Conservation (phyloP, 2,329 filamentous ascomycete genomes). For the Penicillium glabrum region DNA sequence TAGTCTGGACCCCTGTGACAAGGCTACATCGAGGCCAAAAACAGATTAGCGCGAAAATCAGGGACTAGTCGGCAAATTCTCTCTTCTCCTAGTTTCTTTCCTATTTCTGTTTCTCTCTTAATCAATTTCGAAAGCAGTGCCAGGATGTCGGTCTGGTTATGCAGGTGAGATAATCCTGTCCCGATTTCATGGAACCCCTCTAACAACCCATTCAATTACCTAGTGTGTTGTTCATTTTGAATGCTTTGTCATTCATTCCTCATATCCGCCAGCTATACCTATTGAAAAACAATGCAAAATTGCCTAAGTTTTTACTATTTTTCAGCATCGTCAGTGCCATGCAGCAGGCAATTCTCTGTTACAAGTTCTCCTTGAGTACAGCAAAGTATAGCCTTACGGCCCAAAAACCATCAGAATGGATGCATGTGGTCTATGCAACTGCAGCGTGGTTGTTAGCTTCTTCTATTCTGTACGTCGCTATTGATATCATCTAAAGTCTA, state of each 20-base stretch:
- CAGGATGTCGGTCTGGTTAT: background rate
- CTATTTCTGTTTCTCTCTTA: too few species aligned
- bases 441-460: background rate
- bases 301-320: accelerated
- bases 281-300: background rate
- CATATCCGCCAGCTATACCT: background rate
- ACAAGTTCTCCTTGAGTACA: background rate
- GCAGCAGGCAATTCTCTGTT: background rate
- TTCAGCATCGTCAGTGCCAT: background rate
- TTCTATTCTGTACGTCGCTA: background rate
- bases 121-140: background rate
- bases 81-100: too few species aligned
- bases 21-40: too few species aligned
- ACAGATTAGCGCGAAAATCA: too few species aligned
- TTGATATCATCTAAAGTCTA: background rate
- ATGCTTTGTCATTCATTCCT: background rate
- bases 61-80: too few species aligned
- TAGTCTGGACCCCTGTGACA: too few species aligned
- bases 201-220: background rate
- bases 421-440: background rate
- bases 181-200: accelerated
- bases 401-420: background rate
- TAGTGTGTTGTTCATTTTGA: background rate
- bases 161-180: background rate
- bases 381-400: too few species aligned